Conservation (phyloP, 1,284 basidiomycete genomes). For the Apiotrichum akiyoshidainum region DNA sequence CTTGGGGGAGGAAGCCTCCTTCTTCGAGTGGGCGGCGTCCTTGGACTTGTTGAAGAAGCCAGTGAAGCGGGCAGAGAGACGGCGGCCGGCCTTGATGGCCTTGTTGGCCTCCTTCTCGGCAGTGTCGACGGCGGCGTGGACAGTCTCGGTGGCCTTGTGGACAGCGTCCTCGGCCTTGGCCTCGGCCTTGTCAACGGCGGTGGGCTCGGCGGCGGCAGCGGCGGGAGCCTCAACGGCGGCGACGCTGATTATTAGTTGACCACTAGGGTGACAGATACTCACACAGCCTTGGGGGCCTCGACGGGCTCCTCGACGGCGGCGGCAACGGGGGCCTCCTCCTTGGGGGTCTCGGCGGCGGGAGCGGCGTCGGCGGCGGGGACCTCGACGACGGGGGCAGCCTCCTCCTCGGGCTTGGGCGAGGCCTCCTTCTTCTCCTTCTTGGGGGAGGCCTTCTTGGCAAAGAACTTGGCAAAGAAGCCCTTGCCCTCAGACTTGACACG, state of each 20-base stretch:
- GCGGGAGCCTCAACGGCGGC: slow-evolving; percentile 25
- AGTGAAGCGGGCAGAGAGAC: slow-evolving; percentile 45
- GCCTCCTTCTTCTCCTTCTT: slow-evolving; percentile 18
- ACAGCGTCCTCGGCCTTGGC: slow-evolving; percentile 11
- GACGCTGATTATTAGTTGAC: background rate
- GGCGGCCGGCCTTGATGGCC: slow-evolving; percentile 40
- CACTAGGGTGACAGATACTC: slow-evolving; percentile 14
- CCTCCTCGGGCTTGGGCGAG: slow-evolving; percentile 3
- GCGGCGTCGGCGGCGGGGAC: slow-evolving; percentile 7
- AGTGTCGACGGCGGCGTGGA: slow-evolving; percentile 8
- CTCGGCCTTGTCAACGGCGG: slow-evolving; percentile 1
- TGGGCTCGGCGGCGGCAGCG: slow-evolving; percentile 5
- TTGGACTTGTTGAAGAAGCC: slow-evolving; percentile 41
- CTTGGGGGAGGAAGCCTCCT: slow-evolving; percentile 25
- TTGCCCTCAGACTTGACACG: slow-evolving; percentile 22
- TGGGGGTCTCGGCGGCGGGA: slow-evolving; percentile 18
- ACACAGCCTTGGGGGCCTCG: slow-evolving; percentile 36
- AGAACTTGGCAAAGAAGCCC: slow-evolving; percentile 24
- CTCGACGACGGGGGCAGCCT: slow-evolving; percentile 2
- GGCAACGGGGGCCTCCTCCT: slow-evolving; percentile 12
- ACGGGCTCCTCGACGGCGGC: slow-evolving; percentile 18
- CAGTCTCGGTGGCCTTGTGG: slow-evolving; percentile 8
- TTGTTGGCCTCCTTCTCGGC: slow-evolving; percentile 25
- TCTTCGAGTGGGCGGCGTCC: slow-evolving; percentile 20
- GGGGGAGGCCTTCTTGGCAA: slow-evolving; percentile 18